Base-by-base conservation (phyloP, 768 basidiomycete genomes). In the Suillus spraguei region DNA sequence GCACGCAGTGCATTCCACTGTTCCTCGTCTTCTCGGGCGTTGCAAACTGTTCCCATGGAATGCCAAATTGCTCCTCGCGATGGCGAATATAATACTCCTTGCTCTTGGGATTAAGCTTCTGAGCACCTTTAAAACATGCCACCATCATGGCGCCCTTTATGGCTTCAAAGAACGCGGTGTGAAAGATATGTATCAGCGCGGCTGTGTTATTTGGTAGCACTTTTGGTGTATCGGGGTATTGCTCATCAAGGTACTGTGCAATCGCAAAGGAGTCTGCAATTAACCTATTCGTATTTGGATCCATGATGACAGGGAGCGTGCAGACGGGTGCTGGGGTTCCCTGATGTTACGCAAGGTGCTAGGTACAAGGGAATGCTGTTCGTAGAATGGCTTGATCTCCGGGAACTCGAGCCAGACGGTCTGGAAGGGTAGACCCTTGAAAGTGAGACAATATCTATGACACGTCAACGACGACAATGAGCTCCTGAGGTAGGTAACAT, bases 401-500 rank as follows among this genome's bases (percentile, higher is more conserved):
- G 81, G 81, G 64, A 78, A 83, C 63, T 86, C 84, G 60, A 86
- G 69, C 80, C 82, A 84, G 52, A 80, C 76, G 5, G 84, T 85
- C 66, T 74, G 78, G 72, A 82, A 82, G 1, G 79, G 69, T 33
- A 81, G 53, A 32, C 71, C 70, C 64, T 81, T 78, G 67, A 14
- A 33, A 36, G 28, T 42, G 17, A 47, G 46, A 60, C 44, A 52
- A 7, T 32, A 44, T 52, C 44, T 44, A 22, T 22, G 22, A 20
- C 5, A 36, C 3, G 42, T 16, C 11, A 46, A 63, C 5, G 46
- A 35, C 22, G 14, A 35, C 59, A 32, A 20, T 17, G 17, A 35
- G 20, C 13, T 24, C 32, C 7, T n/a, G 17, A 14, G 35, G 24
- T 5, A 13, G 10, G 7, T 33, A 20, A 55, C 66, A 39, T 63